Evolutionary conservation across 2,329 filamentous ascomycete species (phyloP).

Genomic region (Fusarium continuum): DNA sequence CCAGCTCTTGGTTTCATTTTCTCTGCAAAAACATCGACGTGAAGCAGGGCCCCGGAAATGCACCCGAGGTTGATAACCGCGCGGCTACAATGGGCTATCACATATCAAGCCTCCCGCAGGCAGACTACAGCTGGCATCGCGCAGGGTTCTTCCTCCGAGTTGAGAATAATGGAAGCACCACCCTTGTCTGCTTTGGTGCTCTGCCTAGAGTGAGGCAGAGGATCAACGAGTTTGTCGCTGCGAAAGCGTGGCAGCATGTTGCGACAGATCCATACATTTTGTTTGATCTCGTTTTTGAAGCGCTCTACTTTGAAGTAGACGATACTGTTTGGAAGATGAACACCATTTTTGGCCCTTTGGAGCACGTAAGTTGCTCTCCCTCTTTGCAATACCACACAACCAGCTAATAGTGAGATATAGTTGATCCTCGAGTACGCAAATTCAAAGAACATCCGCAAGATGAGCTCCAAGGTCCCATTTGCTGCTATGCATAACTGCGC

Average conservation of each 20-base stretch:
- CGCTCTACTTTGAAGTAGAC: slow-evolving; percentile 43
- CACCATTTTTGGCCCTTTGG: slow-evolving; percentile 43
- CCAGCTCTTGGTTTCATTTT: slow-evolving; percentile 48
- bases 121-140: slow-evolving; percentile 43
- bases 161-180: slow-evolving; percentile 25
- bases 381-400: neutral
- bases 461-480: slow-evolving; percentile 43
- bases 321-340: slow-evolving; percentile 46
- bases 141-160: slow-evolving; percentile 43
- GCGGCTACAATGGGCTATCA: slow-evolving; percentile 39
- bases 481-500: slow-evolving; percentile 44
- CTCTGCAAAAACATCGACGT: slow-evolving; percentile 48
- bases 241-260: slow-evolving; percentile 40
- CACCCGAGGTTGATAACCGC: slow-evolving; percentile 42
- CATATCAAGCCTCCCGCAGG: slow-evolving; percentile 39
- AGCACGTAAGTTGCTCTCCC: slow-evolving; percentile 33
- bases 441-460: slow-evolving; percentile 37
- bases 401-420: slow-evolving; percentile 20
- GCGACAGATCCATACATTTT: slow-evolving; percentile 41
- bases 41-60: slow-evolving; percentile 20
- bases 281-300: slow-evolving; percentile 45
- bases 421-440: slow-evolving; percentile 41
- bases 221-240: slow-evolving; percentile 37
- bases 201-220: slow-evolving; percentile 33
- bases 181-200: slow-evolving; percentile 43